Percentiles rank a stretch among this genome's conserved stretches.
phyloP scores from a whole-genome alignment of 2,329 filamentous ascomycete genomes.

The Stenocarpella maydis region DNA sequence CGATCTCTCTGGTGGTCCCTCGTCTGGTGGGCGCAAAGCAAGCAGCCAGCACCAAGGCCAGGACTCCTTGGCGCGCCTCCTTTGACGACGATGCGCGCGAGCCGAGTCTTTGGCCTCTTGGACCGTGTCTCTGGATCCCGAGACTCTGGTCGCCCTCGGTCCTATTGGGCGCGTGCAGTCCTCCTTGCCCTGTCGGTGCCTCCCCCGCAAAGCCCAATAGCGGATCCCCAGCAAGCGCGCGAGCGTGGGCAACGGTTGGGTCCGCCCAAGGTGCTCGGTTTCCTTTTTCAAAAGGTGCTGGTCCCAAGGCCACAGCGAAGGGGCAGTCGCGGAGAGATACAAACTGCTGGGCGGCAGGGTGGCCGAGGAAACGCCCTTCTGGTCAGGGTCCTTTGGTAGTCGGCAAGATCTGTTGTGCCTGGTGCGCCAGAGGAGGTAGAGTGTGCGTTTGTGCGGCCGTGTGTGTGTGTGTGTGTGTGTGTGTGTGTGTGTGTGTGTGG shows the following conservation, averaged over 20 bases:
- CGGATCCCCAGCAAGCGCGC: conserved; percentile 24
- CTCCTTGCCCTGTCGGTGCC: conserved; percentile 28
- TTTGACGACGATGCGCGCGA: conserved; percentile 27
- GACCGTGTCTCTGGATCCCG: conserved; percentile 3
- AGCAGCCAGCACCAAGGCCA: conserved; percentile 10
- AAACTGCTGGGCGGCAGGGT: neutral
- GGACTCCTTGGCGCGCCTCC: conserved; percentile 7
- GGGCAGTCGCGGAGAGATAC: conserved; percentile 13
- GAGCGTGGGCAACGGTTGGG: conserved; percentile 7
- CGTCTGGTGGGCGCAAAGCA: conserved; percentile 26
- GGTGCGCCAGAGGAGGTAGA: neutral
- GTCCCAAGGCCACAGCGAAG: neutral
- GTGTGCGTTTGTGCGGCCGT: neutral
- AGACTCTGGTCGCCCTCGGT: conserved; percentile 22
- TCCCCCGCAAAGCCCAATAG: conserved; percentile 31
- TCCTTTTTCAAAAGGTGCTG: neutral
- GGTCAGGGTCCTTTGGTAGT: neutral
- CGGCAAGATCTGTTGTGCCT: conserved; percentile 1
- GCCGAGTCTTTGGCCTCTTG: conserved; percentile 26
- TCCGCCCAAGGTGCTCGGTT: neutral
- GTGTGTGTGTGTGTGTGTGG: neutral
- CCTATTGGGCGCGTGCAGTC: conserved; percentile 23
- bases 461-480: neutral
- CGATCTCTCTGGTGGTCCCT: conserved; percentile 27
- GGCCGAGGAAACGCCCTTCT: neutral